Evolutionary conservation across 2,329 filamentous ascomycete species (phyloP), one percentile per base, ranked within the genome.

Genomic region (Botrytis paeoniae): DNA sequence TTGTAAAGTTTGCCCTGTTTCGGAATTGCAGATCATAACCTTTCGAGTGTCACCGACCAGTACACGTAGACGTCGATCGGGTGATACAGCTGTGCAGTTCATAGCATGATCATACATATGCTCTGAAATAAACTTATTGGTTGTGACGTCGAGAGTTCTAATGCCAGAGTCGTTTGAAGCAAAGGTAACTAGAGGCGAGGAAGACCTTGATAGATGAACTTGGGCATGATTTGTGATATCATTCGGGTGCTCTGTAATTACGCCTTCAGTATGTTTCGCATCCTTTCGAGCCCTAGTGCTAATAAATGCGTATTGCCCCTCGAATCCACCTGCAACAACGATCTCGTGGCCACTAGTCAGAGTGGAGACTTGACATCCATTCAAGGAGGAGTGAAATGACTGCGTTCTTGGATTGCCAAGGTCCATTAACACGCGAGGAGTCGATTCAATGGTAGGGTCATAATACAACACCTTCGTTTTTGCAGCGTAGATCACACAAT

Each of bases 41-140:
- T 91, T 85, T 73, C 85, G 83, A 73, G 86, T 85, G 78, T 95
- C 93, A 64, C 93, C 92, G 0, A 94, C 92, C 75, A 94, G 86
- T 25, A 90, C 88, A 66, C 93, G 89, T 76, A 95, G 84, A 4
- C 92, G 89, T 71, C 89, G 86, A 79, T 94, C 90, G 0, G 92
- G 90, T 1, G 91, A 93, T 2, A 92, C 85, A 2, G 91, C 89
- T 1, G 91, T 88, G 82, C 91, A 93, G 81, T 95, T 95, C 74
- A 94, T 85, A 4, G 92, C 85, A 76, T 88, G 86, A 0, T 85
- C 81, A 79, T 91, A 93, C 63, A 81, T 82, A 74, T 86, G 84
- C 45, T 86, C 83, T 54, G 85, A 83, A 8, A 88, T 83, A 75
- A 92, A 89, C 37, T 83, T 86, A 75, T 92, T 87, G 6, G 88